phyloP scores from a whole-genome alignment of 2,329 filamentous ascomycete species.

The Diaporthe australafricana region DNA sequence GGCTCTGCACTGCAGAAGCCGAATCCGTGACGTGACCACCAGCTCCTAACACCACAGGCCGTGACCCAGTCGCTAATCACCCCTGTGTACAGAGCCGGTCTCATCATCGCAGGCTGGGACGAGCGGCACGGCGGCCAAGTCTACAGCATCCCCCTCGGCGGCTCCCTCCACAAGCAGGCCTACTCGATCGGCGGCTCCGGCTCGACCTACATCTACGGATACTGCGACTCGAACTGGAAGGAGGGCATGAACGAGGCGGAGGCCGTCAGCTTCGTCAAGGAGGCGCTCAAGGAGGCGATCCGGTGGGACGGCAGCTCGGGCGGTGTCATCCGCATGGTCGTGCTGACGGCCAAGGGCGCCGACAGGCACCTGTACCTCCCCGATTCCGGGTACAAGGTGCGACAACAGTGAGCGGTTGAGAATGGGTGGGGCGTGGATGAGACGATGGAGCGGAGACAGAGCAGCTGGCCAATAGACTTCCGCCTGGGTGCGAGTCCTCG shows the following conservation, averaged over 20 bases:
- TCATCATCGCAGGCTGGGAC: slow-evolving; percentile 99
- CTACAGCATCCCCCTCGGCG: slow-evolving; percentile 95
- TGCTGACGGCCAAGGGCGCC: slow-evolving; percentile 89
- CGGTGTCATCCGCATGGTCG: slow-evolving; percentile 97
- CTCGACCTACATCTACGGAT: slow-evolving; percentile 99
- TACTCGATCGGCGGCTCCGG: slow-evolving; percentile 97
- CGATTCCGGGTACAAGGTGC: slow-evolving; percentile 85
- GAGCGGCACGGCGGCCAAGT: slow-evolving; percentile 95
- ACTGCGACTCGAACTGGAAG: slow-evolving; percentile 95
- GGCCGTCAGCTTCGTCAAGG: slow-evolving; percentile 93
- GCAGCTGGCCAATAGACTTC: neutral
- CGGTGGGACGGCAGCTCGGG: slow-evolving; percentile 99
- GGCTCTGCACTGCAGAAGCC: neutral
- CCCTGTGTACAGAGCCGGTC: slow-evolving; percentile 76
- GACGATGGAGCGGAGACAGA: neutral
- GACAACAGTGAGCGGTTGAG: slow-evolving; percentile 66
- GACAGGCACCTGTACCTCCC: slow-evolving; percentile 96
- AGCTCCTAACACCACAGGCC: no score
- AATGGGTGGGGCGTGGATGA: neutral
- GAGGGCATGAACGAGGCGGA: slow-evolving; percentile 95
- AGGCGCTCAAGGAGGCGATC: slow-evolving; percentile 91
- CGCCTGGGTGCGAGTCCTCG: neutral
- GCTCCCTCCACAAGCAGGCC: slow-evolving; percentile 95
- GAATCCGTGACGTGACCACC: neutral
- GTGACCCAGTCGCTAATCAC: slow-evolving; percentile 1